phyloP scores from a whole-genome alignment of 768 basidiomycete genomes.

The Leccinum longicurvipes region DNA sequence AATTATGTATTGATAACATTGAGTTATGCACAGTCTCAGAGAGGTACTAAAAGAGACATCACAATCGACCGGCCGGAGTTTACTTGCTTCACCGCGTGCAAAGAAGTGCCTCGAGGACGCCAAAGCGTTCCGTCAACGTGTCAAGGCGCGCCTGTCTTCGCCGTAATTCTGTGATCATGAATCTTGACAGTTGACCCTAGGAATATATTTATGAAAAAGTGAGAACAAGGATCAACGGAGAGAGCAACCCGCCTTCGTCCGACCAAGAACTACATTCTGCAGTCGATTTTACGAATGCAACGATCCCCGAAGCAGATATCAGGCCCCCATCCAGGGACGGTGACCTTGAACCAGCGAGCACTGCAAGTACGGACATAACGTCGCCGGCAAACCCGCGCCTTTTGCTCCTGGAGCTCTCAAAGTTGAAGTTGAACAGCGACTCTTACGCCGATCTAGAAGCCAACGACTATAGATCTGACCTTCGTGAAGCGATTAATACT shows the following conservation, averaged over 20 bases:
- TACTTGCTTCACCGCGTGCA: conserved; percentile 1
- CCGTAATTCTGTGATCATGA: neutral
- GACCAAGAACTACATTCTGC: neutral
- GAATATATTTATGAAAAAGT: neutral
- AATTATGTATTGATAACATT: too few species aligned
- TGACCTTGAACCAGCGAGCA: neutral
- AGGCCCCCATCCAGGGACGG: neutral
- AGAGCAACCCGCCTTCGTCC: neutral
- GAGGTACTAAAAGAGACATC: too few species aligned
- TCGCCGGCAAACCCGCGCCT: neutral
- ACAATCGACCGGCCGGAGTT: neutral
- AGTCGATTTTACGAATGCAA: neutral
- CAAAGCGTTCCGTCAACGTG: neutral
- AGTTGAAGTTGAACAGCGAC: neutral
- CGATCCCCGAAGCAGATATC: neutral
- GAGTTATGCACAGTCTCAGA: too few species aligned
- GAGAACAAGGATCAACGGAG: conserved; percentile 1
- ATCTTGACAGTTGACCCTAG: conserved; percentile 1
- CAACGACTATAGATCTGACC: neutral
- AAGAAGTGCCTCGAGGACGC: conserved; percentile 2
- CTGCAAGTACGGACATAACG: neutral
- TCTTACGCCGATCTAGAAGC: neutral
- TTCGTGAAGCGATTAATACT: neutral
- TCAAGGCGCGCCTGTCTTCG: conserved; percentile 2
- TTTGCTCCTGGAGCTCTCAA: neutral